Conservation (phyloP, 805 yeast genomes). For the Metschnikowia kofuensis region DNA sequence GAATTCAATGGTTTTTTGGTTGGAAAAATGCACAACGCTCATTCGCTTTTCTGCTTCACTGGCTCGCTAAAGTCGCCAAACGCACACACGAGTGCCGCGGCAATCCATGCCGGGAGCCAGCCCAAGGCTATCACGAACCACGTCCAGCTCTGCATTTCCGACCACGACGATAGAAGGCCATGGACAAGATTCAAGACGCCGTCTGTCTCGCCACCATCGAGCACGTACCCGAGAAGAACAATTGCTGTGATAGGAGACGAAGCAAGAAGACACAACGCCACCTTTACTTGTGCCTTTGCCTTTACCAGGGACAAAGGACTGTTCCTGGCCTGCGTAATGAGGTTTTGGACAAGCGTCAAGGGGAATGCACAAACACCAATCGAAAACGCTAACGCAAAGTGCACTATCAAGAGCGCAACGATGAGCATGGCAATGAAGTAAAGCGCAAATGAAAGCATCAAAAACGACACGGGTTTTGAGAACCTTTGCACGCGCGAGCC, state of each 20-base stretch:
- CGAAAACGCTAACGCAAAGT: constrained; percentile 75
- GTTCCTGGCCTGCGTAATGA: constrained; percentile 17
- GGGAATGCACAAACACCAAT: constrained; percentile 77
- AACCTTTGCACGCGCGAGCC: constrained; percentile 10
- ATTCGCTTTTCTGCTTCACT: constrained; percentile 7
- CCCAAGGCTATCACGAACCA: constrained; percentile 72
- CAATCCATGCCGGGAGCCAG: constrained; percentile 83
- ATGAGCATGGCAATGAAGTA: constrained; percentile 61
- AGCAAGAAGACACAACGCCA: constrained; percentile 33
- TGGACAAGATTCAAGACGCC: constrained; percentile 42
- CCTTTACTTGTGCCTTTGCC: constrained; percentile 27
- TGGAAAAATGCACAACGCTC: background rate
- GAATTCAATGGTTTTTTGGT: too few relatives aligned
- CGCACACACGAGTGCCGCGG: constrained; percentile 26
- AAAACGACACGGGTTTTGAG: constrained; percentile 22
- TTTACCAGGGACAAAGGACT: constrained; percentile 7
- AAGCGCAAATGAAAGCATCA: constrained; percentile 47
- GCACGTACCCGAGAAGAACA: constrained; percentile 24
- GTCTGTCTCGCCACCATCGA: constrained; percentile 24
- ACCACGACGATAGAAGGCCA: constrained; percentile 62
- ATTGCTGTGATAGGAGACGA: constrained; percentile 52
- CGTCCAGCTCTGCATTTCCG: constrained; percentile 75
- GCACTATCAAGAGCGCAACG: constrained; percentile 72
- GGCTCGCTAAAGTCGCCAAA: constrained; percentile 26
- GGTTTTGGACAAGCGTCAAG: constrained; percentile 55